Base-by-base conservation (phyloP, 805 yeast genomes). In the Yamadazyma insecticola region DNA sequence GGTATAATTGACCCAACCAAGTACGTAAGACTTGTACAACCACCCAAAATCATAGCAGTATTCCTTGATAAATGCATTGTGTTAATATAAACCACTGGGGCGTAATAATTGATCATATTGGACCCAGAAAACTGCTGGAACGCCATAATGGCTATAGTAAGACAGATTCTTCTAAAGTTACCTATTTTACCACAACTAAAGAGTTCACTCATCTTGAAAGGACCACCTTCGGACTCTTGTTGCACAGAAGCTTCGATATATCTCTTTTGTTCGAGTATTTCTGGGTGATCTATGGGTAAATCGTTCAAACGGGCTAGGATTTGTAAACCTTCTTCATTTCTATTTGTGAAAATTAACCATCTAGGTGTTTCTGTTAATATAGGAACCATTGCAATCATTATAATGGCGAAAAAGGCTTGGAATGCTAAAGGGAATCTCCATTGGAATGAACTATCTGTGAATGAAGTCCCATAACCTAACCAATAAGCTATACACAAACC, bases 401-500 rank as follows among this genome's bases (percentile, higher is more conserved):
- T n/a, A n/a, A n/a, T n/a, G n/a, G n/a, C n/a, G n/a, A n/a, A n/a
- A n/a, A n/a, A n/a, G 32, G 73, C 63, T 60, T 82, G 92, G 48
- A 81, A 58, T 3, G 85, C 79, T 35, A 83, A 72, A 9, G 92
- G 90, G 54, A 84, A 69, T 63, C 92, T 73, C 57, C 65, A 63
- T 33, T 57, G 43, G 87, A 89, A 82, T 6, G 35, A 28, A 6
- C 67, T 60, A 37, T 63, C 44, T 18, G 61, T 67, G 13, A 18
- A 5, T 17, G 27, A 15, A 14, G 29, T 28, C 48, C 74, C 79
- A 4, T 80, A 76, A 49, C 78, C 85, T 34, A 80, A 62, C 85
- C 87, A 80, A 57, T 80, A 78, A 9, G 87, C 81, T 43, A 81
- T 64, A 45, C 77, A 63, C 22, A 84, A 78, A 49, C 94, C 92